Evolutionary conservation across 805 yeast species (phyloP).

Genomic region (Yueomyces sinensis): DNA sequence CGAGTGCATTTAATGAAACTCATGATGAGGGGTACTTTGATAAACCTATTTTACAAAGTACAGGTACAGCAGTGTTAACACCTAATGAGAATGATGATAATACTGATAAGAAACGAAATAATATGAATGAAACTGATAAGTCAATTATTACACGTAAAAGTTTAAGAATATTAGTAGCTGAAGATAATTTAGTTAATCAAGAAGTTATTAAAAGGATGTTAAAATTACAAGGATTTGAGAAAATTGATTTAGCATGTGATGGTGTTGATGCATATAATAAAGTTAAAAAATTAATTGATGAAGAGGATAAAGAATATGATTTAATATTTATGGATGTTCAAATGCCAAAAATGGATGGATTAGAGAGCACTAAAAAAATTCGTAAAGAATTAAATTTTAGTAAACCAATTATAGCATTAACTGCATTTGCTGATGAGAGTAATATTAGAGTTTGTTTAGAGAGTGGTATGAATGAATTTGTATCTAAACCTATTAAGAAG

Average conservation of each 20-base stretch:
- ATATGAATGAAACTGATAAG: constrained; percentile 11
- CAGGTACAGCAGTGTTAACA: constrained; percentile 17
- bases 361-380: constrained; percentile 66
- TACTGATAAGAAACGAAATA: constrained; percentile 10
- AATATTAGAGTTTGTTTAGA: constrained; percentile 74
- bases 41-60: constrained; percentile 27
- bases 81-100: constrained; percentile 8
- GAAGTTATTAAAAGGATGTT: constrained; percentile 89
- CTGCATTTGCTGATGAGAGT: constrained; percentile 90
- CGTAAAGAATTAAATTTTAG: constrained; percentile 47
- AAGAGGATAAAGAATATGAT: constrained; percentile 42
- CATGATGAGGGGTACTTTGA: too few species aligned
- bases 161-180: constrained; percentile 64
- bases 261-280: constrained; percentile 78
- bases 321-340: constrained; percentile 93
- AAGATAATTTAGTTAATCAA: constrained; percentile 87
- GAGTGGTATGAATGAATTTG: constrained; percentile 84
- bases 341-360: constrained; percentile 90
- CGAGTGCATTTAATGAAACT: constrained; percentile 5
- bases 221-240: constrained; percentile 61
- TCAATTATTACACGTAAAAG: constrained; percentile 1
- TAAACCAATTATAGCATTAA: constrained; percentile 81
- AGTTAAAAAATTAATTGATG: constrained; percentile 35
- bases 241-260: constrained; percentile 71
- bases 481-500: constrained; percentile 77